Evolutionary conservation across 768 basidiomycete species (phyloP).

Genomic region (Lentinus tigrinus): DNA sequence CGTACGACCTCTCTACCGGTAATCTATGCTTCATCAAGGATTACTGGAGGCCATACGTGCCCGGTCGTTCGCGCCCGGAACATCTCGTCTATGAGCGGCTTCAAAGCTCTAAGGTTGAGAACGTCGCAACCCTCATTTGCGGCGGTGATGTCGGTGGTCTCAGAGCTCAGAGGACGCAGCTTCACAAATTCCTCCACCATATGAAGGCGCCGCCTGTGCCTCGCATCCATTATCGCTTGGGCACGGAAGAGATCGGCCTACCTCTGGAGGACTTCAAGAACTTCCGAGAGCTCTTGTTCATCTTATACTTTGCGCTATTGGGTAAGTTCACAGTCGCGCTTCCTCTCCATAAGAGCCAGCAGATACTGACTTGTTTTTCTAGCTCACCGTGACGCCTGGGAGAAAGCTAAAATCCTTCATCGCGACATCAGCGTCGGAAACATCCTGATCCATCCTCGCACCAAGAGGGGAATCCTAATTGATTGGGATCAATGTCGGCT

Average conservation of each 20-base stretch:
- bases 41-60: constrained; percentile 8
- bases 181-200: neutral
- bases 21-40: constrained; percentile 14
- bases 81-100: constrained; percentile 2
- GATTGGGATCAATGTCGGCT: no score
- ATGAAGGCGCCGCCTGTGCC: neutral
- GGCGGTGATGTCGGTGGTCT: constrained; percentile 10
- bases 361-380: neutral
- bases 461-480: no score
- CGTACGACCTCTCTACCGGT: neutral
- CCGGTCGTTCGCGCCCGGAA: neutral
- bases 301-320: no score
- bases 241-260: neutral
- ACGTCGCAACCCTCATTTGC: constrained; percentile 4
- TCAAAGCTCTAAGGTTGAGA: neutral
- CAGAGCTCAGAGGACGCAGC: neutral
- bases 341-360: no score
- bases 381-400: neutral
- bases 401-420: neutral
- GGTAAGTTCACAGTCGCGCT: no score
- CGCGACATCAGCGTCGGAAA: neutral
- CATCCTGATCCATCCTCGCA: neutral
- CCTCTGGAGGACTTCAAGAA: neutral
- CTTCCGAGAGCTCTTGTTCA: neutral
- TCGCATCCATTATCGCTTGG: constrained; percentile 9